Percentiles rank a stretch among this genome's conserved stretches.
phyloP scores from a whole-genome alignment of 2,329 filamentous ascomycete genomes.

The Bertia moriformis region DNA sequence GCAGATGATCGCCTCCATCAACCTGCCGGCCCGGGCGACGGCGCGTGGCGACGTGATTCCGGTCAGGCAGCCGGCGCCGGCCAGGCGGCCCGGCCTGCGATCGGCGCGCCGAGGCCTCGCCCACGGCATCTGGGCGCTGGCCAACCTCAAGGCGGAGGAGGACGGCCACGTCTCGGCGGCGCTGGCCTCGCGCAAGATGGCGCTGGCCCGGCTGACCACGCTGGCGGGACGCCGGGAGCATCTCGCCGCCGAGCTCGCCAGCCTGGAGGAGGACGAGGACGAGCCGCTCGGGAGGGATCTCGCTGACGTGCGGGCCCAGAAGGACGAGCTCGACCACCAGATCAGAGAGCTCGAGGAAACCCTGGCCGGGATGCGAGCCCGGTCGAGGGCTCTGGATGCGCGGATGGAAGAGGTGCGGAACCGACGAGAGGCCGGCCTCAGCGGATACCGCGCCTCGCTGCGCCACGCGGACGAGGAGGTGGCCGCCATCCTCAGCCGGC shows the following conservation, averaged over 20 bases:
- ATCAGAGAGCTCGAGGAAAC: constrained; percentile 53
- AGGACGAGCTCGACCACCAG: constrained; percentile 37
- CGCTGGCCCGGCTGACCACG: constrained; percentile 39
- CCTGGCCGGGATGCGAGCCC: constrained; percentile 42
- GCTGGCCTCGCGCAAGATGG: constrained; percentile 37
- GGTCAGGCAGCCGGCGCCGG: constrained; percentile 36
- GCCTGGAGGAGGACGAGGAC: constrained; percentile 37
- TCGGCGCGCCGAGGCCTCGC: constrained; percentile 52
- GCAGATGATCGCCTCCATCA: constrained; percentile 20
- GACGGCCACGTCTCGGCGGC: constrained; percentile 42
- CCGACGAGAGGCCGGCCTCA: constrained; percentile 54
- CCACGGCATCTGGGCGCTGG: constrained; percentile 47
- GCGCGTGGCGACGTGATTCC: constrained; percentile 32
- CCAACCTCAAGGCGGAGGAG: constrained; percentile 54
- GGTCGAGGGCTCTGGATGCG: constrained; percentile 40
- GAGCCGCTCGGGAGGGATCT: constrained; percentile 48
- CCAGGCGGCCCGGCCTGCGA: constrained; percentile 38
- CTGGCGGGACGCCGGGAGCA: constrained; percentile 32
- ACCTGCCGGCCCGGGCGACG: constrained; percentile 15
- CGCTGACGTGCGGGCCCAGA: constrained; percentile 39
- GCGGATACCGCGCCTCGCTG: constrained; percentile 55
- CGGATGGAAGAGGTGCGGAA: constrained; percentile 50
- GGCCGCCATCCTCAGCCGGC: constrained; percentile 38
- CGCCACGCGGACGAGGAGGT: constrained; percentile 52
- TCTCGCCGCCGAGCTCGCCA: constrained; percentile 33